Conservation (phyloP, 805 yeast genomes). For the Metschnikowia dekortorum region DNA sequence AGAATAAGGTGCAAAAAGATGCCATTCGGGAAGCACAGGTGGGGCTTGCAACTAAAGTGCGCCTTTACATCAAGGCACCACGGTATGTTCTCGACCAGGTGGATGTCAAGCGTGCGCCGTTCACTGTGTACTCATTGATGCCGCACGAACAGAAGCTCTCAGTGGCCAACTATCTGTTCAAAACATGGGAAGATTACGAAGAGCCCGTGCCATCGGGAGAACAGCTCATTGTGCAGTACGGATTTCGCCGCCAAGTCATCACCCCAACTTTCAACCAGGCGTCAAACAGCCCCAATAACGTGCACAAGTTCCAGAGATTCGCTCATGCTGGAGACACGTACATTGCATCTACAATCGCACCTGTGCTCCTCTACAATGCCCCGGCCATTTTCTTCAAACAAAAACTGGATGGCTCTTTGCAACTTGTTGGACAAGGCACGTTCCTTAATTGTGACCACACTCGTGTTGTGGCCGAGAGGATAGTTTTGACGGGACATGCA, state of each 20-base stretch:
- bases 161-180: conserved; percentile 74
- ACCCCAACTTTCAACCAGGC: conserved; percentile 81
- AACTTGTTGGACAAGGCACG: conserved; percentile 85
- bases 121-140: conserved; percentile 68
- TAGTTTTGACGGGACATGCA: conserved; percentile 89
- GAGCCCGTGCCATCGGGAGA: conserved; percentile 84
- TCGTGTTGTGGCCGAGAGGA: conserved; percentile 82
- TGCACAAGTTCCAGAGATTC: conserved; percentile 80
- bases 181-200: conserved; percentile 87
- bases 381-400: conserved; percentile 79
- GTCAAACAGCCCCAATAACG: conserved; percentile 74
- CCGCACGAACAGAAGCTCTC: conserved; percentile 85
- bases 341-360: conserved; percentile 84
- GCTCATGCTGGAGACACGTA: conserved; percentile 66
- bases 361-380: conserved; percentile 75
- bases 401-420: conserved; percentile 43
- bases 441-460: conserved; percentile 82
- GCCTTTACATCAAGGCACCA: conserved; percentile 58
- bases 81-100: conserved; percentile 38
- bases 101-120: conserved; percentile 45
- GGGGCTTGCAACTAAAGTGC: conserved; percentile 57
- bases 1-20: conserved; percentile 63
- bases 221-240: conserved; percentile 80
- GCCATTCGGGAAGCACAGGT: conserved; percentile 42
- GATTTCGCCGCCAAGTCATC: conserved; percentile 81